Percentiles rank a stretch among this genome's conserved stretches.
Conservation (phyloP, 441 rosid genomes). For the Eutrema salsugineum region DNA sequence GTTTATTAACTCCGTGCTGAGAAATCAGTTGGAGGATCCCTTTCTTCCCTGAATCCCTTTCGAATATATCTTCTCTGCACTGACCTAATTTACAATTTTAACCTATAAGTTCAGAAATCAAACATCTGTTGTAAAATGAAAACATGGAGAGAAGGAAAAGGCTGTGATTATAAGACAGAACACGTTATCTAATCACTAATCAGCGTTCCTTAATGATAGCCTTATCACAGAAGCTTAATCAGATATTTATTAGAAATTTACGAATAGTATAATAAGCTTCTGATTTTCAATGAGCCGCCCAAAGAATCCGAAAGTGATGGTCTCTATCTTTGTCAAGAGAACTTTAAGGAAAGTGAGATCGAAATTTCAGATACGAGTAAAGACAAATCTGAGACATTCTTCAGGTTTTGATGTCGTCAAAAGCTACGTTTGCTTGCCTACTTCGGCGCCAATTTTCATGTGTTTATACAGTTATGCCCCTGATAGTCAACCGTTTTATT, state of each 20-base stretch:
- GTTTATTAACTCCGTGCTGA: slow-evolving; percentile 48
- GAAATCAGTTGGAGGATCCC: slow-evolving; percentile 64
- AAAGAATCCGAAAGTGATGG: slow-evolving; percentile 5
- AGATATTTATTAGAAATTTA: background rate
- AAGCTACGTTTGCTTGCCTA: background rate
- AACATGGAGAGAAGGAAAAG: background rate
- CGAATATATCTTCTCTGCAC: slow-evolving; percentile 54
- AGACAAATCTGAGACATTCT: background rate
- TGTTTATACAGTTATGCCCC: background rate
- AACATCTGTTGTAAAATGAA: background rate
- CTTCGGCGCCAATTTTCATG: background rate
- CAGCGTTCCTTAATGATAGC: background rate
- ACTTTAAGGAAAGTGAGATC: background rate
- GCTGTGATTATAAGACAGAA: background rate
- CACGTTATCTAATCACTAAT: background rate
- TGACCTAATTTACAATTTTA: slow-evolving; percentile 38
- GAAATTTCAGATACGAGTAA: background rate
- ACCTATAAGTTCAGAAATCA: background rate
- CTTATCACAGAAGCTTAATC: background rate
- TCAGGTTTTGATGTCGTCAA: background rate
- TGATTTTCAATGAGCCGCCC: slow-evolving; percentile 6
- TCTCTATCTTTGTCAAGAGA: background rate
- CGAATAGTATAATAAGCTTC: background rate
- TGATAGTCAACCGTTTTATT: background rate
- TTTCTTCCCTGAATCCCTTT: slow-evolving; percentile 51